Base-by-base conservation (phyloP, 2,329 filamentous ascomycete species). In the Drechslera avenae region DNA sequence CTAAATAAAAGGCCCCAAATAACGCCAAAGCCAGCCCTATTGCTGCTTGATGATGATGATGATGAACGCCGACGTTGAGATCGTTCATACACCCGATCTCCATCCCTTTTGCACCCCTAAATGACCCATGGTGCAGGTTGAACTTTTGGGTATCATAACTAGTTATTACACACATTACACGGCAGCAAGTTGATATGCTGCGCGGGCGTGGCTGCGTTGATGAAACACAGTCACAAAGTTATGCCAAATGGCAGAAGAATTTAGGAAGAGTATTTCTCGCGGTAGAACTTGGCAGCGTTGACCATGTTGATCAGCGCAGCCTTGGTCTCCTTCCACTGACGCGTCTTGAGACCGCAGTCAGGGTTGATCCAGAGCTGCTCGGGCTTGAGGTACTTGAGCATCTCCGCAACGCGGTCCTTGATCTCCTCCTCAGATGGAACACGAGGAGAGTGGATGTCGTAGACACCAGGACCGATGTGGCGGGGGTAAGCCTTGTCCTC, bases 321-420 rank as follows among this genome's bases (percentile, higher is more conserved):
- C 88, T 97, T 97, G 78, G 92, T 96, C 87, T 99, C 93, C 78
- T 89, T 86, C 93, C 94, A 97, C 83, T 96, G 89, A 70, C 94
- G 90, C 68, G 94, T 99, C 91, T 99, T 99, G 55, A 99, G 87
- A 83, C 94, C 94, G 75, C 94, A 99, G 83, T 99, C 94, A 66
- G 94, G 94, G 84, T 99, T 93, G 81, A 97, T 90, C 94, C 94
- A 99, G 76, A 99, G 90, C 86, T 99, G 94, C 73, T 97, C 91
- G 53, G 92, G 92, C 85, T 91, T 93, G 79, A 97, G 89, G 85
- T 91, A 81, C 35, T 89, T 84, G 64, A 99, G 86, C 94, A 97
- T 97, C 88, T 99, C 94, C 76, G 90, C 86, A 77, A 99, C 89
- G 75, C 94, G 89, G 81, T 92, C 89, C 86, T 91, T 93, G 84